A percentile compares a stretch with the other conserved stretches of the same genome.
phyloP scores from a whole-genome alignment of 2,329 filamentous ascomycete species.

The Amauroascus verrucosus region DNA sequence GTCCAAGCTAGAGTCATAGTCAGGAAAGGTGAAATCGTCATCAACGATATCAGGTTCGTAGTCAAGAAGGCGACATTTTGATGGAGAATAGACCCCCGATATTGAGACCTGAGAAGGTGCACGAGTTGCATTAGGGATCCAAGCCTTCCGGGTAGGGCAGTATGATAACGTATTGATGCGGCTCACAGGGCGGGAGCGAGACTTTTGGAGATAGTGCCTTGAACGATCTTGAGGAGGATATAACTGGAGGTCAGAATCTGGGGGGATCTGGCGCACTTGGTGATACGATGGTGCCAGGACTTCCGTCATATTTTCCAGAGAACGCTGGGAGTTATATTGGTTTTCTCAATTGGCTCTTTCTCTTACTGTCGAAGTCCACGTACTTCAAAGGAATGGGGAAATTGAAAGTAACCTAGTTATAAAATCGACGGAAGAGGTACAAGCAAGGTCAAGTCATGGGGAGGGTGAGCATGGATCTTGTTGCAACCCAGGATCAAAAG shows the following conservation, averaged over 20 bases:
- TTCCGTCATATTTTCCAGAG: background rate
- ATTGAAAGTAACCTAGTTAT: too few relatives aligned
- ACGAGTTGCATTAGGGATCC: background rate
- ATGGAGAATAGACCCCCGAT: background rate
- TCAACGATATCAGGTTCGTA: background rate
- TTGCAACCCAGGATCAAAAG: background rate
- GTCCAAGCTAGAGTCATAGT: background rate
- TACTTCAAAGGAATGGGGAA: background rate
- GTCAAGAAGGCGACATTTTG: background rate
- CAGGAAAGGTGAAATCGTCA: background rate
- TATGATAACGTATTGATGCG: background rate
- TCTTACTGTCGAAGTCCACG: background rate
- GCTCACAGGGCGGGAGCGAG: background rate
- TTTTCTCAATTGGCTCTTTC: background rate
- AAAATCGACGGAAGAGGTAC: too few relatives aligned
- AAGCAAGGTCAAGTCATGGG: background rate
- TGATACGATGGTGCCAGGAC: background rate
- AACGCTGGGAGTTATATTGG: background rate
- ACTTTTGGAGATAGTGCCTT: background rate
- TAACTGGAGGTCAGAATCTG: background rate
- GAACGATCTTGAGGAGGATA: background rate
- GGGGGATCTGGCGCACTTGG: background rate
- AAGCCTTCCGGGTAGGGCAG: background rate
- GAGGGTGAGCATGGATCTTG: background rate
- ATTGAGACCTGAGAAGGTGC: background rate